Percentiles rank a stretch among this genome's conserved stretches.
These are phyloP conservation scores for Globisporangium nodosum DNA, from an alignment of 352 stramenopile species.

Conservation along the genomic window DNA sequence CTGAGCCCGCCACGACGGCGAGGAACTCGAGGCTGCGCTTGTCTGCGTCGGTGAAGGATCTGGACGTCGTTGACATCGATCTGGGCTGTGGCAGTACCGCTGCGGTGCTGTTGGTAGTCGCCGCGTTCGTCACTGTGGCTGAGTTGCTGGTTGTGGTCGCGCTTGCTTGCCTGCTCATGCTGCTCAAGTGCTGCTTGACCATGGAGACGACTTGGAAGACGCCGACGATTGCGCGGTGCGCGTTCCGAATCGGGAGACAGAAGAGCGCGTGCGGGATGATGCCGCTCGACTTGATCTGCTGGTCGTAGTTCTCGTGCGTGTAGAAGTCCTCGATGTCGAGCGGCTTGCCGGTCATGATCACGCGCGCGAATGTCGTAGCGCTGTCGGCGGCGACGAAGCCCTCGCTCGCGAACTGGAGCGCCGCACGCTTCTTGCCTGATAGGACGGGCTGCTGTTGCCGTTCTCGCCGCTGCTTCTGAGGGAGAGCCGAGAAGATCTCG, in stretches of 20 bases:
- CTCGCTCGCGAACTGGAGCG: constrained; percentile 36
- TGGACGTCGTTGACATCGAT: background rate
- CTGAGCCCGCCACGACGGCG: constrained; percentile 43
- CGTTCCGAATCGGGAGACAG: constrained; percentile 63
- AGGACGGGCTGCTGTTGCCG: background rate
- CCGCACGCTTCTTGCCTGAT: constrained; percentile 9
- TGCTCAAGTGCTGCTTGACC: constrained; percentile 8
- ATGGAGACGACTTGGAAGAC: constrained; percentile 39
- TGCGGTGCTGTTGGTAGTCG: background rate
- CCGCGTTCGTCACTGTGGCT: background rate
- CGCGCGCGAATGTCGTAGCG: constrained; percentile 53
- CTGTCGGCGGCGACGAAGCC: constrained; percentile 52
- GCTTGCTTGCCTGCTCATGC: background rate
- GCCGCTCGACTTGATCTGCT: constrained; percentile 29
- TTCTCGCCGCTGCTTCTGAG: background rate
- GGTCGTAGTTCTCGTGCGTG: constrained; percentile 49
- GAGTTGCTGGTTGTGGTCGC: background rate
- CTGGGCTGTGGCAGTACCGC: background rate
- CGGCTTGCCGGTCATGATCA: constrained; percentile 57
- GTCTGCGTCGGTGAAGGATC: constrained; percentile 37
- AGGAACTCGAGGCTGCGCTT: constrained; percentile 51
- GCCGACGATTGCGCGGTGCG: constrained; percentile 50
- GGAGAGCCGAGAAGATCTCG: constrained; percentile 39
- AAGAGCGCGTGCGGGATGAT: constrained; percentile 40
- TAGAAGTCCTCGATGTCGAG: constrained; percentile 53